These are phyloP conservation scores for Aquilaria sinensis DNA, from an alignment of 345 rosid species.

Conservation along the genomic window DNA sequence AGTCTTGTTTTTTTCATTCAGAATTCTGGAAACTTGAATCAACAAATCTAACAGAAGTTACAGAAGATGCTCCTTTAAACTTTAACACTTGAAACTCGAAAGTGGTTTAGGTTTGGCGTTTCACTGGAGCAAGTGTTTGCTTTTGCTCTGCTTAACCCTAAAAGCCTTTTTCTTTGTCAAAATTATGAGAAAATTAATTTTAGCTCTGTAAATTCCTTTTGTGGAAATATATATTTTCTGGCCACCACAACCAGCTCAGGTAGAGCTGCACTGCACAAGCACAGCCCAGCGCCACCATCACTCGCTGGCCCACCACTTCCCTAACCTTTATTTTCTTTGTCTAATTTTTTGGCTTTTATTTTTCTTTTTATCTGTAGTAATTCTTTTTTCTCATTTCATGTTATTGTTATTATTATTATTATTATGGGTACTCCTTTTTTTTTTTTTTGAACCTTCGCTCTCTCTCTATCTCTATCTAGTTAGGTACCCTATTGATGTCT, in stretches of 20 bases:
- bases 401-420: too few species aligned
- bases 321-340: not conserved
- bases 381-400: not conserved
- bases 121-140: not conserved
- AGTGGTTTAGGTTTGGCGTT: too few species aligned
- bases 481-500: not conserved
- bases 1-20: not conserved
- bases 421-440: not conserved
- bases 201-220: not conserved
- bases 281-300: conserved; percentile 15
- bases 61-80: too few species aligned
- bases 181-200: not conserved
- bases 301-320: conserved; percentile 15
- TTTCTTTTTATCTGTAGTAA: not conserved
- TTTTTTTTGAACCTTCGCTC: not conserved
- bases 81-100: too few species aligned
- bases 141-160: not conserved
- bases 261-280: conserved; percentile 1
- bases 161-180: not conserved
- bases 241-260: conserved; percentile 12
- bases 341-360: not conserved
- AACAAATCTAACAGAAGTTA: too few species aligned
- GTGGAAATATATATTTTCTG: conserved; percentile 1
- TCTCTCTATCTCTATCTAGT: conserved; percentile 1
- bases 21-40: too few species aligned